Evolutionary conservation across 805 yeast genomes (phyloP).

Genomic region (Metschnikowia picachoensis): DNA sequence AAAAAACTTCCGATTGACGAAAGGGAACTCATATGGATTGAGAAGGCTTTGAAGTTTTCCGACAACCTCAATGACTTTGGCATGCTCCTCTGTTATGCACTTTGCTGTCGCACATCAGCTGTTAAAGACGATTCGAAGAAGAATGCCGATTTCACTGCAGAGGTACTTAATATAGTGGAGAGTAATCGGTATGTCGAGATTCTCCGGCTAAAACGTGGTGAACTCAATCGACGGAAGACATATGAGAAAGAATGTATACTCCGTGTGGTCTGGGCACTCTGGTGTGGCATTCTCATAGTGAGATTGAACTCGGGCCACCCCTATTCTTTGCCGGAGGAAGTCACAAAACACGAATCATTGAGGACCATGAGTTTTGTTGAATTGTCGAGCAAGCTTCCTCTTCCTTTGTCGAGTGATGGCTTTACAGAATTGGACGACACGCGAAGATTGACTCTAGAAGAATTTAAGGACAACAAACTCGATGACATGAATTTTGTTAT

Average conservation of each 20-base stretch:
- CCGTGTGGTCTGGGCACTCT: conserved; percentile 25
- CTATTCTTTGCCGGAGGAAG: conserved; percentile 11
- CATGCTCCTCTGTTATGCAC: conserved; percentile 21
- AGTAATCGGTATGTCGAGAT: conserved; percentile 20
- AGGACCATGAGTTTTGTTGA: conserved; percentile 10
- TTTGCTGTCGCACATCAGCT: conserved; percentile 16
- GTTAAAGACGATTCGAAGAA: conserved; percentile 11
- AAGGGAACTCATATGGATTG: conserved; percentile 24
- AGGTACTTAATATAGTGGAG: conserved; percentile 20
- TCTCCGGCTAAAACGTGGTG: conserved; percentile 1
- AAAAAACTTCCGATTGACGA: conserved; percentile 4
- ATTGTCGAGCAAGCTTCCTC: conserved; percentile 13
- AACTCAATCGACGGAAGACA: conserved; percentile 16
- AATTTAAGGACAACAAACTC: background rate
- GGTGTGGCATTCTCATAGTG: conserved; percentile 14
- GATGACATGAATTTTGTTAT: conserved; percentile 13
- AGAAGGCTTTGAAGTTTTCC: conserved; percentile 19
- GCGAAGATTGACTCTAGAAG: conserved; percentile 1
- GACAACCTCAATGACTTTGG: conserved; percentile 28
- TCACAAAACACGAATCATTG: conserved; percentile 2
- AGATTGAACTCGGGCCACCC: conserved; percentile 22
- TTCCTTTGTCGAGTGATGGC: conserved; percentile 18
- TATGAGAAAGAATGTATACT: conserved; percentile 23
- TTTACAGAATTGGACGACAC: conserved; percentile 4
- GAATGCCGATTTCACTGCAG: conserved; percentile 14